Evolutionary conservation across 2,329 filamentous ascomycete species (phyloP).

Genomic region (Aspergillus quadrilineatus): DNA sequence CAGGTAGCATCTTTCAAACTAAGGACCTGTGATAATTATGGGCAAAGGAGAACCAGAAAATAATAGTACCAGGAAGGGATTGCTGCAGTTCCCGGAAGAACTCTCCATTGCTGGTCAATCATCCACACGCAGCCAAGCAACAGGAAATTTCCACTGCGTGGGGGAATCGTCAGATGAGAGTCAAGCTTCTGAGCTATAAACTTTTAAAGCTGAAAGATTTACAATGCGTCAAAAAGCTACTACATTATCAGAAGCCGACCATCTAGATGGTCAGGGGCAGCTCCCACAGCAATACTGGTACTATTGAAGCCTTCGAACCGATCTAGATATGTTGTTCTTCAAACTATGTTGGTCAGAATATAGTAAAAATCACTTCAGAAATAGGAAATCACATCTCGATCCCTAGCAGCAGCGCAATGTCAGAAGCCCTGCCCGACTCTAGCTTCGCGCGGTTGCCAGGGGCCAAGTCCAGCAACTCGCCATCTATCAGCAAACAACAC

Average conservation of each 20-base stretch:
- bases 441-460: slow-evolving; percentile 21
- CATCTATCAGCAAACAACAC: not conserved
- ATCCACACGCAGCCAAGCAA: slow-evolving; percentile 19
- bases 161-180: not conserved
- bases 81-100: slow-evolving; percentile 49
- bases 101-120: slow-evolving; percentile 41
- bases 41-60: slow-evolving; percentile 48
- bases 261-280: not conserved
- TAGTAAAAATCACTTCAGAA: too few relatives aligned
- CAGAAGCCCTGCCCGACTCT: not conserved
- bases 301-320: slow-evolving; percentile 3
- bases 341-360: not conserved
- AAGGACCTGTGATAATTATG: slow-evolving; percentile 43
- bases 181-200: not conserved
- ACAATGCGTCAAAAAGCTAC: slow-evolving; percentile 23
- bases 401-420: slow-evolving; percentile 1
- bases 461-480: not conserved
- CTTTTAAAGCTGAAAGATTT: not conserved
- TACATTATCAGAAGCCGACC: slow-evolving; percentile 8
- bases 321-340: not conserved
- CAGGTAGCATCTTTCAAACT: slow-evolving; percentile 30
- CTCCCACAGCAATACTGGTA: slow-evolving; percentile 4
- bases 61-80: slow-evolving; percentile 49
- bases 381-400: not conserved
- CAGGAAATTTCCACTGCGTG: slow-evolving; percentile 14